Evolutionary conservation across 2,329 filamentous ascomycete genomes (phyloP).

Genomic region (Botrytis aclada): DNA sequence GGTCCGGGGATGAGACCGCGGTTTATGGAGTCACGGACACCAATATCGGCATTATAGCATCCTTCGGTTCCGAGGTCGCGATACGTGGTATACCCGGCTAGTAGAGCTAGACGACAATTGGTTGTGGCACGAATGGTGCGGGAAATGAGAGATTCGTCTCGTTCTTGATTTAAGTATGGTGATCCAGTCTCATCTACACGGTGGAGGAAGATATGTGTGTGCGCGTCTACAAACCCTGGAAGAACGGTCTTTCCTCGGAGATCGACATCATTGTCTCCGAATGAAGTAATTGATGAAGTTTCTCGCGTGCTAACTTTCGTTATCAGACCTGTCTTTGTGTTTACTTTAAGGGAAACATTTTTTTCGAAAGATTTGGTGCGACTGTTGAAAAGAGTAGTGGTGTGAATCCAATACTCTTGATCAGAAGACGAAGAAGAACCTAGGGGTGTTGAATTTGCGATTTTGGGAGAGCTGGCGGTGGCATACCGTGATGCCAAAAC

Average conservation of each 20-base stretch:
- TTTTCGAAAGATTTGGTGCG: neutral
- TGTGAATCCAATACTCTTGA: neutral
- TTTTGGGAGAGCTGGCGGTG: too few species aligned
- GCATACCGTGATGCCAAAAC: neutral
- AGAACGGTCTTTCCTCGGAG: neutral
- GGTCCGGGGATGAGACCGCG: neutral
- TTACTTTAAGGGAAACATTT: neutral
- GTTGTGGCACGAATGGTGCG: neutral
- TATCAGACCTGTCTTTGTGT: neutral
- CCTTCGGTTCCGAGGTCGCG: neutral
- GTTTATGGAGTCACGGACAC: neutral
- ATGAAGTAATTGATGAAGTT: neutral
- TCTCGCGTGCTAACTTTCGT: neutral
- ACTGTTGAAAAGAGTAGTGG: neutral
- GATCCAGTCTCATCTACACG: neutral
- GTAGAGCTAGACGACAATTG: neutral
- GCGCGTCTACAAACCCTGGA: neutral
- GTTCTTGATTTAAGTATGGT: neutral
- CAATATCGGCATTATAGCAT: neutral
- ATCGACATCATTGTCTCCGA: neutral
- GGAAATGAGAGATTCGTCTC: neutral
- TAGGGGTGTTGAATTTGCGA: too few species aligned
- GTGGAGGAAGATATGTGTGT: neutral
- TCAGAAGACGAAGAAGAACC: neutral
- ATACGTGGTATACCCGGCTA: conserved; percentile 8